phyloP scores from a whole-genome alignment of 2,329 filamentous ascomycete species.

The Microdochium paspali region DNA sequence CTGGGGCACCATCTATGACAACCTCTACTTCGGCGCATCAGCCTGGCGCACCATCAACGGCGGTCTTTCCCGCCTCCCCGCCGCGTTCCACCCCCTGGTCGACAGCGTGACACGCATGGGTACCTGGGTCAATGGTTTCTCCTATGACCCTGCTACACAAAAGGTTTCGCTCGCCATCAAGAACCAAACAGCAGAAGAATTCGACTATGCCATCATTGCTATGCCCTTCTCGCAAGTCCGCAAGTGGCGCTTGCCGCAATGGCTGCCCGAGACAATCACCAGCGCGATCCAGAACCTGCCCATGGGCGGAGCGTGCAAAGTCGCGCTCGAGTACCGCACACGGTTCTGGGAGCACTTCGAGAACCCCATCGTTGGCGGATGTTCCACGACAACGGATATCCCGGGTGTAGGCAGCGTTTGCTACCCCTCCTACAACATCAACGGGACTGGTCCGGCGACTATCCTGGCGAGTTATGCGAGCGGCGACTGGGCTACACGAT shows the following conservation, averaged over 20 bases:
- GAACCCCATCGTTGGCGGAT: conserved; percentile 54
- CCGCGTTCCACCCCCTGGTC: conserved; percentile 53
- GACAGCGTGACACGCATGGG: conserved; percentile 45
- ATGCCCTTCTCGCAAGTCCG: conserved; percentile 56
- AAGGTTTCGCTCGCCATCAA: conserved; percentile 53
- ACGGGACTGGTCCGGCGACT: conserved; percentile 51
- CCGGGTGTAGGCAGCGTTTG: conserved; percentile 52
- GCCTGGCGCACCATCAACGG: conserved; percentile 57
- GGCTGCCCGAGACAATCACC: conserved; percentile 28
- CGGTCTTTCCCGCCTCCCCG: conserved; percentile 44
- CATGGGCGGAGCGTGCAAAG: conserved; percentile 40
- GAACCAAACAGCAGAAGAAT: conserved; percentile 33
- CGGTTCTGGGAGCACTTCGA: conserved; percentile 47
- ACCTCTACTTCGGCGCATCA: conserved; percentile 48
- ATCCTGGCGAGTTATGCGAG: conserved; percentile 51
- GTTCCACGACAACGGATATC: conserved; percentile 46
- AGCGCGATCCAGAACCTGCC: conserved; percentile 36
- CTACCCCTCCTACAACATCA: conserved; percentile 60
- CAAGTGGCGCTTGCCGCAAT: conserved; percentile 45
- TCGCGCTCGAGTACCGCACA: conserved; percentile 59
- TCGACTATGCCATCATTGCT: conserved; percentile 59
- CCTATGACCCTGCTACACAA: conserved; percentile 36
- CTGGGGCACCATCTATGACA: conserved; percentile 44
- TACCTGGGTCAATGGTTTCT: conserved; percentile 46
- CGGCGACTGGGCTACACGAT: conserved; percentile 26